Evolutionary conservation across 129 eudicot genomes (phyloP).

Genomic region (Flaveria bidentis): DNA sequence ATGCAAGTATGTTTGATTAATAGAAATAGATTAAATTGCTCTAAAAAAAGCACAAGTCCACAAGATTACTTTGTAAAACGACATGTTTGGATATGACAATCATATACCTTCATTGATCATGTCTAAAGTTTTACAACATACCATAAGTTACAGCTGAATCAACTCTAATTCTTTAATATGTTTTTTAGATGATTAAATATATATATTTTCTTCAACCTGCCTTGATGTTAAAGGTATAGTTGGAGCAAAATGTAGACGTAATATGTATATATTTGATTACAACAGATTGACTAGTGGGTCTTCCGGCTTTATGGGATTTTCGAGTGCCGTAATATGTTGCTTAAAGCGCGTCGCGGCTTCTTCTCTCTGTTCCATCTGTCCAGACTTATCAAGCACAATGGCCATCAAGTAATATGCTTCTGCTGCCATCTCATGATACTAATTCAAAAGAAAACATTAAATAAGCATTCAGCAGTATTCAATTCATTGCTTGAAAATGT

Average conservation of each 20-base stretch:
- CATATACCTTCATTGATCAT: not conserved
- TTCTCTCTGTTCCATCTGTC: conserved; percentile 65
- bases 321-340: conserved; percentile 61
- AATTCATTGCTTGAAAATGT: not conserved
- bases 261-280: conserved; percentile 25
- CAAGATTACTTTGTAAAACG: too few relatives aligned
- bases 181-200: not conserved
- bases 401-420: conserved; percentile 95
- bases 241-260: conserved; percentile 1
- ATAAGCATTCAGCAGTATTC: not conserved
- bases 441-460: conserved; percentile 2
- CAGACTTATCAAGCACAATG: conserved; percentile 63
- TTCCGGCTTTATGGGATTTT: conserved; percentile 52
- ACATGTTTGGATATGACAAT: too few relatives aligned
- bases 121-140: not conserved
- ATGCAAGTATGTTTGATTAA: too few relatives aligned
- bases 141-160: not conserved
- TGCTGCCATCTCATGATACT: conserved; percentile 91
- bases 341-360: conserved; percentile 66
- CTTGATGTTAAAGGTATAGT: not conserved
- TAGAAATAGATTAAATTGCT: too few relatives aligned
- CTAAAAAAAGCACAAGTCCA: too few relatives aligned
- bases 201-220: not conserved
- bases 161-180: not conserved
- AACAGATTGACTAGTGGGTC: conserved; percentile 39